Base-by-base conservation (phyloP, 345 rosid species). In the Eucalyptus pauciflora region DNA sequence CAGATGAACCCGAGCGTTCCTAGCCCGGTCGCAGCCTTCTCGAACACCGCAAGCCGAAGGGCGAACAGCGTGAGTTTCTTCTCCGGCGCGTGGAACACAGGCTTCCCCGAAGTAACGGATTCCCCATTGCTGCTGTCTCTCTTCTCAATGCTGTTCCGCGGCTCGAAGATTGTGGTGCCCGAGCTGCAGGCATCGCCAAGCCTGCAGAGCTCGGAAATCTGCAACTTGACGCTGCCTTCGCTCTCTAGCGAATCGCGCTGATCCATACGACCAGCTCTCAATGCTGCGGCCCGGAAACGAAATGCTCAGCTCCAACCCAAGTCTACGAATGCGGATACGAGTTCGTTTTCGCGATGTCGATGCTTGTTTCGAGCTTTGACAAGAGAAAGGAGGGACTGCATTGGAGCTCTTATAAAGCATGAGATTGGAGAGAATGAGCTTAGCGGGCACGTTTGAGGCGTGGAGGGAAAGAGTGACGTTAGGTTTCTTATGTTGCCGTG, bases 1-100 rank as follows among this genome's bases (percentile, higher is more conserved):
- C 99, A 96, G 89, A 96, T 96, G 88, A 97, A 97, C 6, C 99
- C 98, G 1, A 97, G 95, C 5, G 99, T 94, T 87, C 99, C 99
- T 3, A 97, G 91, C 17, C 96, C 94, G 10, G 98, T 96, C 8
- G 99, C 99, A 8, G 95, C 89, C 92, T 97, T 97, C 93, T 97
- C 99, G 4, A 96, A 91, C 83, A 96, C 93, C 0, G 99, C 98
- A 2, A 97, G 97, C 43, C 95, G 94, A 69, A 97, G 96, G 85
- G 99, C 97, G 4, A 97, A 96, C 41, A 96, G 96, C 6, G 99
- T 96, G n/a, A 97, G 94, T 85, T 96, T 94, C 91, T 95, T 93
- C 92, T 97, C 99, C 2, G 99, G 99, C 24, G 96, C 99, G 4
- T 56, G 92, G 16, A 89, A 50, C 48, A 13, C 48, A 1, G 48